These are phyloP conservation scores for Tolypocladium tropicale DNA, from an alignment of 2,329 filamentous ascomycete species.

Conservation along the genomic window DNA sequence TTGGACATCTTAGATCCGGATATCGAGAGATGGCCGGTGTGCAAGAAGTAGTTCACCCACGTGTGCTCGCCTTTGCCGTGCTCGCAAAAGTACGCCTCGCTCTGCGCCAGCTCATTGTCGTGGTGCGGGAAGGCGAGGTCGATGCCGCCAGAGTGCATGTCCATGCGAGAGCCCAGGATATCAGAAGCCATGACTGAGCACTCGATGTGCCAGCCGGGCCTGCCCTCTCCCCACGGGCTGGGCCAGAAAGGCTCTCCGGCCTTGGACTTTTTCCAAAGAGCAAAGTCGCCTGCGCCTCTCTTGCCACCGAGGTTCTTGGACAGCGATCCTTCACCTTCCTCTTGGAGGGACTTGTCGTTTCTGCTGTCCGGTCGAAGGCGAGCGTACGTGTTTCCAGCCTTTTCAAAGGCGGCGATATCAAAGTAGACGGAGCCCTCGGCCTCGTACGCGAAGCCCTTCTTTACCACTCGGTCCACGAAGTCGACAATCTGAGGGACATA, in stretches of 20 bases:
- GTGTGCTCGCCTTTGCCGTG: conserved; percentile 46
- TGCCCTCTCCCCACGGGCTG: conserved; percentile 76
- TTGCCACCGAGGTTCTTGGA: conserved; percentile 55
- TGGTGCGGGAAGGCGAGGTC: conserved; percentile 89
- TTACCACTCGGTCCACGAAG: conserved; percentile 73
- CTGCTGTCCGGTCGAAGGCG: conserved; percentile 76
- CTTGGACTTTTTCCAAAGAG: conserved; percentile 88
- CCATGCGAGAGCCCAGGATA: conserved; percentile 73
- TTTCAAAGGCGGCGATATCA: conserved; percentile 79
- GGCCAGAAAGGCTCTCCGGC: conserved; percentile 86
- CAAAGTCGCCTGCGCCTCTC: conserved; percentile 73
- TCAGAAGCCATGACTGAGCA: conserved; percentile 94
- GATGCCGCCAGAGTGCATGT: conserved; percentile 88
- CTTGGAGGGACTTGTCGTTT: conserved; percentile 71
- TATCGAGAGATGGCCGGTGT: conserved; percentile 84
- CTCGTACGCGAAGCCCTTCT: conserved; percentile 79
- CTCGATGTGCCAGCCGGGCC: conserved; percentile 95
- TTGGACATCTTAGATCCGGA: conserved; percentile 94
- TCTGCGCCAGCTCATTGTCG: conserved; percentile 86
- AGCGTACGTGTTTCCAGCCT: conserved; percentile 75
- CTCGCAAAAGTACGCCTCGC: conserved; percentile 68
- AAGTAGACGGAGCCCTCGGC: conserved; percentile 87
- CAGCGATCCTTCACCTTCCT: conserved; percentile 82
- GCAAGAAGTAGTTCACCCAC: conserved; percentile 94
- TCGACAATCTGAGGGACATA: conserved; percentile 79